Percentiles rank a stretch among this genome's conserved stretches.
Conservation (phyloP, 2,329 filamentous ascomycete species). For the Trichoderma sp. region DNA sequence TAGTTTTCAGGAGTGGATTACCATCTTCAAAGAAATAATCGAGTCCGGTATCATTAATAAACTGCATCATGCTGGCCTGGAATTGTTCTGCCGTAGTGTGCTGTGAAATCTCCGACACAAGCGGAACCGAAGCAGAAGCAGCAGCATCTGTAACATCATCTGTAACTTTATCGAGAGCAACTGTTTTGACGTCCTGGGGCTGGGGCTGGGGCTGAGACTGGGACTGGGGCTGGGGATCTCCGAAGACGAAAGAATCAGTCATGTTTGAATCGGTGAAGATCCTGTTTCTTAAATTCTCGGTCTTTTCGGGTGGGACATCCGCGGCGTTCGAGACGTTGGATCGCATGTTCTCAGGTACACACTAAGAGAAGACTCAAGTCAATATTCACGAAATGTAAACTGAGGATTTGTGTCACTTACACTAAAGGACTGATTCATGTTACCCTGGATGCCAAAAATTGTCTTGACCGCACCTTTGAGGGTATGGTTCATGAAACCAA, state of each 20-base stretch:
- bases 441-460: not conserved
- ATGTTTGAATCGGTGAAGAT: not conserved
- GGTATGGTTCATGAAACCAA: not conserved
- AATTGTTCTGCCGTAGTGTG: not conserved
- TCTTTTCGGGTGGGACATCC: not conserved
- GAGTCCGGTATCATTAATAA: not conserved
- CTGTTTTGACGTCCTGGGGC: not conserved
- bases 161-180: not conserved
- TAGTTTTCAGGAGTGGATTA: not conserved
- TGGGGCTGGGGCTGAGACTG: not conserved
- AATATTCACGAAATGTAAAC: not conserved
- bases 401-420: not conserved
- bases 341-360: no score
- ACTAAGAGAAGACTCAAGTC: not conserved
- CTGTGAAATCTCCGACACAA: not conserved
- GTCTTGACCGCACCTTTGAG: not conserved
- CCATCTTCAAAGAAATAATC: not conserved
- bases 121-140: not conserved
- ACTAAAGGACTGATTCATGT: not conserved
- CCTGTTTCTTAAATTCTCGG: not conserved
- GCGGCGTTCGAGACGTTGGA: not conserved
- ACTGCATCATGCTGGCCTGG: conserved; percentile 1
- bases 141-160: not conserved
- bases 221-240: not conserved
- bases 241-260: not conserved